Evolutionary conservation across 2,329 filamentous ascomycete genomes (phyloP).

Genomic region (Trichophyton mentagrophytes): DNA sequence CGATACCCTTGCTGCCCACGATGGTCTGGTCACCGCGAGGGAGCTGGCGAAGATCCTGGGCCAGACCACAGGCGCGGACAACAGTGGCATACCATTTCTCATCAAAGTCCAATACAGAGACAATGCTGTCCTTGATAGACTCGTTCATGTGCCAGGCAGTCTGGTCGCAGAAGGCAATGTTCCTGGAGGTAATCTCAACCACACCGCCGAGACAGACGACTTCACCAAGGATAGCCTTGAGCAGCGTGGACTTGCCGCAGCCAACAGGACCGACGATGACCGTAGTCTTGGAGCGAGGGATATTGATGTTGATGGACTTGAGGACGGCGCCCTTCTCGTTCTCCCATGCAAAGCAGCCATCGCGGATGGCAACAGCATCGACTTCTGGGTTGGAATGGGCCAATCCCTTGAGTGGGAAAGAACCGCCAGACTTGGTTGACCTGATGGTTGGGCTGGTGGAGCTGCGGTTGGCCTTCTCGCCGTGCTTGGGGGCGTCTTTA

Average conservation of each 20-base stretch:
- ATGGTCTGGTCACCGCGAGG: slow-evolving; percentile 33
- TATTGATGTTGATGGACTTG: slow-evolving; percentile 29
- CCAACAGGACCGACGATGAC: slow-evolving; percentile 41
- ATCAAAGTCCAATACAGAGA: slow-evolving; percentile 27
- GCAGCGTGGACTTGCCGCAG: slow-evolving; percentile 41
- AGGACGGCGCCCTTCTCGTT: slow-evolving; percentile 29
- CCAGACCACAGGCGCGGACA: slow-evolving; percentile 25
- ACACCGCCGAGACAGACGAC: slow-evolving; percentile 24
- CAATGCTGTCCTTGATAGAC: slow-evolving; percentile 30
- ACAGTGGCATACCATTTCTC: slow-evolving; percentile 27
- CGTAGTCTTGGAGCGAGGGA: slow-evolving; percentile 34
- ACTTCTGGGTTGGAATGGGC: slow-evolving; percentile 9
- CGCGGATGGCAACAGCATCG: slow-evolving; percentile 30
- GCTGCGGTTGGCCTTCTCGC: neutral
- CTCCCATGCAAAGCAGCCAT: slow-evolving; percentile 39
- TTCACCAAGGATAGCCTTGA: slow-evolving; percentile 36
- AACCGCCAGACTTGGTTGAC: slow-evolving; percentile 7
- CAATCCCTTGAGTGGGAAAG: slow-evolving; percentile 10
- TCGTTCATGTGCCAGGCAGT: slow-evolving; percentile 32
- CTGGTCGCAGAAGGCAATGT: slow-evolving; percentile 32
- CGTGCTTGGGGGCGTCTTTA: neutral
- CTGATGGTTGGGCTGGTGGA: slow-evolving; percentile 2
- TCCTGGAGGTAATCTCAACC: slow-evolving; percentile 21
- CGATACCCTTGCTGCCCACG: slow-evolving; percentile 40
- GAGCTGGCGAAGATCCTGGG: slow-evolving; percentile 29